A percentile compares a stretch with the other conserved stretches of the same genome.
Evolutionary conservation across 176 grass and related monocot species (phyloP).

Genomic region (Aegilops sharonensis): DNA sequence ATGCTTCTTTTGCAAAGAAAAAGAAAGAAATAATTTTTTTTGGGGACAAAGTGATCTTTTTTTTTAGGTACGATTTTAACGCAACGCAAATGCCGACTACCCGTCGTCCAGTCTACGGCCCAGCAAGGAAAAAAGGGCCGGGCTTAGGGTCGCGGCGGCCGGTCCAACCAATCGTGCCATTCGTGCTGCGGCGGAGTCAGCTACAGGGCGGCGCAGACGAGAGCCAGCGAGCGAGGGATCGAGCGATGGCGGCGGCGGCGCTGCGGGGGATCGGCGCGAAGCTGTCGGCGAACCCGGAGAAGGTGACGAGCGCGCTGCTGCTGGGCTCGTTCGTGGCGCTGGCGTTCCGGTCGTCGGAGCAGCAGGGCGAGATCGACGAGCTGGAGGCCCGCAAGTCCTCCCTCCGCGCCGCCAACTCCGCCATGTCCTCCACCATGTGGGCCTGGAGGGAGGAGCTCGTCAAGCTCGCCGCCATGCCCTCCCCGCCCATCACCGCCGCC

Average conservation of each 20-base stretch:
- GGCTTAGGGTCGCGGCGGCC: not conserved
- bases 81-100: no score
- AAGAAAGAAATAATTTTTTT: no score
- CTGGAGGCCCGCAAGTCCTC: slow-evolving; percentile 60
- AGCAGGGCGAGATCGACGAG: slow-evolving; percentile 68
- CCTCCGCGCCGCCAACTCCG: slow-evolving; percentile 58
- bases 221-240: not conserved
- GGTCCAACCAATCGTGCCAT: not conserved
- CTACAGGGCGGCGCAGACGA: not conserved
- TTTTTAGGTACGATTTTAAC: no score
- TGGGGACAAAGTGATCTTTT: no score
- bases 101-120: not conserved
- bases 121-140: not conserved
- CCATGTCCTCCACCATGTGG: slow-evolving; percentile 76
- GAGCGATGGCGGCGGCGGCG: slow-evolving; percentile 55
- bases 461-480: slow-evolving; percentile 52
- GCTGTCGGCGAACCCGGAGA: slow-evolving; percentile 54
- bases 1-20: no score
- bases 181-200: slow-evolving; percentile 6
- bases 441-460: slow-evolving; percentile 71
- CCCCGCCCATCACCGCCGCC: slow-evolving; percentile 55
- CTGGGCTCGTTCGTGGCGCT: slow-evolving; percentile 55
- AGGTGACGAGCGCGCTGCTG: slow-evolving; percentile 52
- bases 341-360: slow-evolving; percentile 51
- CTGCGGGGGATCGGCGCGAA: slow-evolving; percentile 36